phyloP scores from a whole-genome alignment of 352 stramenopile species.

The Globisporangium nodosum region DNA sequence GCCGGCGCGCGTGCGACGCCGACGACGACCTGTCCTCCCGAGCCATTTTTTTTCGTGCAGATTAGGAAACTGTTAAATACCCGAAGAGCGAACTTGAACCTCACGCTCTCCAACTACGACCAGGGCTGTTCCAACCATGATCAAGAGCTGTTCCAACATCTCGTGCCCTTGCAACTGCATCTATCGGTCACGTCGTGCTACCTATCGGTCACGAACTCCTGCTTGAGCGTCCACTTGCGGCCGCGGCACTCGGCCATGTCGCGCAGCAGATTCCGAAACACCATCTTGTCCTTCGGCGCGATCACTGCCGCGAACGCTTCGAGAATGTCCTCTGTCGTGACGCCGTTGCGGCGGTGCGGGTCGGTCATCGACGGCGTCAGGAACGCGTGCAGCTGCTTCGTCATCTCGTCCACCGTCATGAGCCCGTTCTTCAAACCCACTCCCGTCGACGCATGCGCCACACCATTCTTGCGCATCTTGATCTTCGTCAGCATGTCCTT shows the following conservation, averaged over 20 bases:
- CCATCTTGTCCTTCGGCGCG: constrained; percentile 82
- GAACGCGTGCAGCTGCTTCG: constrained; percentile 79
- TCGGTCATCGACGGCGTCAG: constrained; percentile 29
- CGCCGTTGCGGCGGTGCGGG: constrained; percentile 32
- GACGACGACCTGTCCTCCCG: constrained; percentile 11
- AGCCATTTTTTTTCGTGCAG: constrained; percentile 8
- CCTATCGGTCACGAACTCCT: constrained; percentile 29
- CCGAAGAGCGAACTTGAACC: too few relatives aligned
- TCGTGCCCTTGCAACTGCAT: background rate
- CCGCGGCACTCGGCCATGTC: constrained; percentile 72
- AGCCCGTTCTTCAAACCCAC: constrained; percentile 17
- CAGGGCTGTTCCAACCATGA: too few relatives aligned
- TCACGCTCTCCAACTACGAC: too few relatives aligned
- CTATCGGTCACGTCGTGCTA: background rate
- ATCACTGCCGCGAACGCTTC: constrained; percentile 83
- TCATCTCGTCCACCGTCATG: constrained; percentile 53
- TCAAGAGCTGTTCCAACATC: too few relatives aligned
- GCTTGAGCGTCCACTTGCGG: constrained; percentile 69
- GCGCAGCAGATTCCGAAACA: constrained; percentile 81
- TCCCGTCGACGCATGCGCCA: constrained; percentile 9
- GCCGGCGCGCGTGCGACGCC: background rate
- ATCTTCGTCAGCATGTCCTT: constrained; percentile 70
- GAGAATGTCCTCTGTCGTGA: constrained; percentile 88
- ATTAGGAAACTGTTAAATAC: background rate
- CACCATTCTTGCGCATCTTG: constrained; percentile 35